Evolutionary conservation across 106 monocot genomes (phyloP).

Genomic region (Dioscorea zingiberensis): DNA sequence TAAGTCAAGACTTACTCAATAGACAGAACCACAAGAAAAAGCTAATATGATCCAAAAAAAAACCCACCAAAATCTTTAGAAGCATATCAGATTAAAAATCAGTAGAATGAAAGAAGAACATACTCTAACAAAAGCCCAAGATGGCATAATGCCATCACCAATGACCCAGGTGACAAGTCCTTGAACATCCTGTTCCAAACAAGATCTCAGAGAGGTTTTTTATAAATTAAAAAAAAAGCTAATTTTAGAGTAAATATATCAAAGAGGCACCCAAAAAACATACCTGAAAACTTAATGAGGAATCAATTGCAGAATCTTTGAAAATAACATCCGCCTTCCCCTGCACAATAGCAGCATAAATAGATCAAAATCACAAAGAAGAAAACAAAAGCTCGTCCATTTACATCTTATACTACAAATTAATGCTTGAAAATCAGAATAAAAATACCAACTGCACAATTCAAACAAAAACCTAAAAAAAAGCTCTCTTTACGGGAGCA

Average conservation of each 20-base stretch:
- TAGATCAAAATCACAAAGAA: not conserved
- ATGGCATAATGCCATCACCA: slow-evolving; percentile 83
- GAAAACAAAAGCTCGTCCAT: not conserved
- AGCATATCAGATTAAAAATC: not conserved
- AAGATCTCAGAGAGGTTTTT: slow-evolving; percentile 22
- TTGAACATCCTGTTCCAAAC: slow-evolving; percentile 70
- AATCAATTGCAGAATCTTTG: slow-evolving; percentile 36
- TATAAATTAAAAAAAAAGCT: slow-evolving; percentile 26
- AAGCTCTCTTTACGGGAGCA: slow-evolving; percentile 12
- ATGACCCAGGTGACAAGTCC: slow-evolving; percentile 91
- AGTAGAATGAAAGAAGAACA: not conserved
- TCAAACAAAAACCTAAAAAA: not conserved
- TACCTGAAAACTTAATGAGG: slow-evolving; percentile 73
- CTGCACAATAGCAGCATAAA: slow-evolving; percentile 22
- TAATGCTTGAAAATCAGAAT: not conserved
- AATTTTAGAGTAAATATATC: not conserved
- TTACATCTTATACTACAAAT: not conserved
- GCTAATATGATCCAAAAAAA: not conserved
- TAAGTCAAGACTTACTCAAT: not conserved
- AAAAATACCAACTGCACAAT: not conserved
- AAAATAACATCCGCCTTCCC: slow-evolving; percentile 75
- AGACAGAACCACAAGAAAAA: not conserved
- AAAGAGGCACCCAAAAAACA: not conserved
- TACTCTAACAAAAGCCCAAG: slow-evolving; percentile 96
- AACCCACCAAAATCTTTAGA: not conserved